A percentile compares a stretch with the other conserved stretches of the same genome.
Conservation (phyloP, 192 early-diverging fungal species). For the Coemansia furcata region DNA sequence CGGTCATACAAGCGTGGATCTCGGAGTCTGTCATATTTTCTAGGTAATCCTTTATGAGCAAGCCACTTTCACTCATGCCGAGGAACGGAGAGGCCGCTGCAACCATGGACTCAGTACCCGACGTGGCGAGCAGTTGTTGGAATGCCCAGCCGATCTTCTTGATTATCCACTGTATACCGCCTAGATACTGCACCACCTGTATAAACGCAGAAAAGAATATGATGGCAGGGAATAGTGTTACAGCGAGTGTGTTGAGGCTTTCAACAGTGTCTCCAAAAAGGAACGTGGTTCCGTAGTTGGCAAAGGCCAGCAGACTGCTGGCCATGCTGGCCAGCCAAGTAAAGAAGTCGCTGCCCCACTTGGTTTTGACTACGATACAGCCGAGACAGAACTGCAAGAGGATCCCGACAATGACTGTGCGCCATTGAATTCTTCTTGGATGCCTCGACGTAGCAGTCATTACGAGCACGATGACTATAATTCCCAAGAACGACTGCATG, state of each 20-base stretch:
- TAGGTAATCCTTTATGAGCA: slow-evolving; percentile 79
- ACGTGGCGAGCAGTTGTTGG: slow-evolving; percentile 66
- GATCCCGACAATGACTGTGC: slow-evolving; percentile 67
- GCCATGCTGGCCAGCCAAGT: slow-evolving; percentile 61
- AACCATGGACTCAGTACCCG: slow-evolving; percentile 80
- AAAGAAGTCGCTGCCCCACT: slow-evolving; percentile 72
- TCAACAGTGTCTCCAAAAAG: slow-evolving; percentile 60
- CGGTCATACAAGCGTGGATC: slow-evolving; percentile 82
- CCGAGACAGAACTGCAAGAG: slow-evolving; percentile 77
- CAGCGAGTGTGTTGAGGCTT: slow-evolving; percentile 57
- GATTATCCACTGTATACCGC: slow-evolving; percentile 80
- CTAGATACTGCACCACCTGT: slow-evolving; percentile 79
- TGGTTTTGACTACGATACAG: slow-evolving; percentile 72
- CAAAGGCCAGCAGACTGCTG: slow-evolving; percentile 63
- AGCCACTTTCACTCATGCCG: slow-evolving; percentile 77
- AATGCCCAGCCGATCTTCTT: slow-evolving; percentile 62
- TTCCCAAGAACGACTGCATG: slow-evolving; percentile 72
- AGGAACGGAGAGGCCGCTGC: slow-evolving; percentile 84
- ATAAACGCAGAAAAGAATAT: slow-evolving; percentile 89
- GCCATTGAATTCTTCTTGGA: slow-evolving; percentile 68
- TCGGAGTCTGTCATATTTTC: slow-evolving; percentile 82
- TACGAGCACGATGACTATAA: slow-evolving; percentile 56
- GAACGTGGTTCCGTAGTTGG: slow-evolving; percentile 67
- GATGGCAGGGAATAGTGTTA: slow-evolving; percentile 76
- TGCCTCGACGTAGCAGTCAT: slow-evolving; percentile 60